Evolutionary conservation across 2,329 filamentous ascomycete genomes (phyloP), one percentile per base, ranked within the genome.

Genomic region (Exophiala viscosa): DNA sequence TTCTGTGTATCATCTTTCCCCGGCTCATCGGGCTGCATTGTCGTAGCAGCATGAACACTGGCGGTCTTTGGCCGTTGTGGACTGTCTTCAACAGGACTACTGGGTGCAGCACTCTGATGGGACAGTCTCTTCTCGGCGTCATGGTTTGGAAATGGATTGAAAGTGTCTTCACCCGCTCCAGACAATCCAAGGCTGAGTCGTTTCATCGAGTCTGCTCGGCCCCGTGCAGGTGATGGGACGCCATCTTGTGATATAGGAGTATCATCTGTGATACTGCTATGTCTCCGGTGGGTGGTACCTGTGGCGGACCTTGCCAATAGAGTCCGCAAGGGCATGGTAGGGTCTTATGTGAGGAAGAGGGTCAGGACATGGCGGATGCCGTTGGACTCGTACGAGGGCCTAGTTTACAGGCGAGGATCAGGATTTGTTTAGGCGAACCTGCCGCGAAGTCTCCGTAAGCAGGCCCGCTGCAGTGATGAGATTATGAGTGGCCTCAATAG

Each of bases 111-210:
- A 10, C 17, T 18, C 31, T 33, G 39, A 23, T 32, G 38, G 11
- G 45, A 17, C 11, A 32, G 32, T 35, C 52, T 45, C 34, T 55
- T 45, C 5, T 52, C 58, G 15, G 56, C 48, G 14, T 58, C 58
- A 15, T 53, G 28, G 0, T 56, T 53, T 10, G 58, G 36, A 45
- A 59, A 51, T 4, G 45, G 9, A 23, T 47, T 43, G 41, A 60
- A 60, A 5, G 46, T 47, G 15, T 53, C 52, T 32, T 60, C 60
- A 23, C 54, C 52, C 18, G 58, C 50, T 33, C 47, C 48, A 23
- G 56, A 51, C 35, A 62, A 49, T 31, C 55, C 54, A 41, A 62
- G 47, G 40, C 60, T 58, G 33, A 60, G 50, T 39, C 57, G 49
- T 33, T 58, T 52, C 41, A 62, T 36, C n/a, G 60, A 60, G 38